phyloP scores from a whole-genome alignment of 192 early-diverging fungal genomes.

The Hyaloraphidium curvatum region DNA sequence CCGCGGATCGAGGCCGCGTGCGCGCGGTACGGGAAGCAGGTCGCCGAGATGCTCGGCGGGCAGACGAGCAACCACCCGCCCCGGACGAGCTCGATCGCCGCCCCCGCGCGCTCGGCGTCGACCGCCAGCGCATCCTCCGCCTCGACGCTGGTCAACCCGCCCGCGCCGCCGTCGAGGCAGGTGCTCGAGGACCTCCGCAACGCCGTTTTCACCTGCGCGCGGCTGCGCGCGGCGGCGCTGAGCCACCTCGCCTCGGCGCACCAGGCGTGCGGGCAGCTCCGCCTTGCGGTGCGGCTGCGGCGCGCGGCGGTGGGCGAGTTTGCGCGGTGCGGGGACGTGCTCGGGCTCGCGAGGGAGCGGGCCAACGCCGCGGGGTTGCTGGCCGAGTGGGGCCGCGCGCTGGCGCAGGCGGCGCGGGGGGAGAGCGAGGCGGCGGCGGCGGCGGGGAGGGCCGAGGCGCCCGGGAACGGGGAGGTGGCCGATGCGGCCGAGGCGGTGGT shows the following conservation, averaged over 20 bases:
- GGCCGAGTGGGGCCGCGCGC: background rate
- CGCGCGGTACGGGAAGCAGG: background rate
- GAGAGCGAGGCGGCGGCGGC: too few species aligned
- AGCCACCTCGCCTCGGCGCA: background rate
- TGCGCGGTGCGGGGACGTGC: background rate
- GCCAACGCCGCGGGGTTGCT: background rate
- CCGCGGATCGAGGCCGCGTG: background rate
- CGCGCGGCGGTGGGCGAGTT: background rate
- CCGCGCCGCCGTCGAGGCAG: background rate
- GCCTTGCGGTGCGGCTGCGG: background rate
- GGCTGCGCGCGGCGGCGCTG: background rate
- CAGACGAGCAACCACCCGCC: background rate
- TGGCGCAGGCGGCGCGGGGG: too few species aligned
- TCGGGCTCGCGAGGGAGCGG: background rate
- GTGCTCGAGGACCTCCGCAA: background rate
- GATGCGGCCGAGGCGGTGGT: too few species aligned
- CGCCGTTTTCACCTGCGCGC: background rate
- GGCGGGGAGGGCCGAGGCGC: too few species aligned
- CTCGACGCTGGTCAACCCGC: background rate
- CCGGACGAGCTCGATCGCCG: background rate
- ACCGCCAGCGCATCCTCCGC: background rate
- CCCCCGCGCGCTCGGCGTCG: background rate
- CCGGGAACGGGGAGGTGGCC: too few species aligned
- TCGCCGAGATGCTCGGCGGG: background rate
- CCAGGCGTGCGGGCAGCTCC: background rate